These are phyloP conservation scores for Paecilomyces sp. DNA, from an alignment of 2,329 filamentous ascomycete species.

Conservation along the genomic window DNA sequence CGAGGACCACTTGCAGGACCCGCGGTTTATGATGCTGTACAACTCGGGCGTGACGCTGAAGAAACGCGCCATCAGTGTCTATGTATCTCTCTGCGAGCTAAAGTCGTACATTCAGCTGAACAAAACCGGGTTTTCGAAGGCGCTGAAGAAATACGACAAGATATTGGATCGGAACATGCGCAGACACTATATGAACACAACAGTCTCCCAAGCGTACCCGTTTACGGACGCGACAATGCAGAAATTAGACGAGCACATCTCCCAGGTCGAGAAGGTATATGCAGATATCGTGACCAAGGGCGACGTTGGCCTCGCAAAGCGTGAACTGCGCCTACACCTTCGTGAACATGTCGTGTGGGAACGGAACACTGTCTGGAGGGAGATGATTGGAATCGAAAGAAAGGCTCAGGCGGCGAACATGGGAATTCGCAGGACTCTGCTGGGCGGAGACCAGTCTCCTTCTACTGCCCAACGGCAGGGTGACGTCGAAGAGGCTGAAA, in stretches of 20 bases:
- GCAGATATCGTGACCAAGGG: constrained; percentile 75
- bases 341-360: constrained; percentile 98
- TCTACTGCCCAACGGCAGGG: constrained; percentile 70
- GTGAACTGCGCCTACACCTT: constrained; percentile 82
- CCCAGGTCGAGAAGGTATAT: constrained; percentile 70
- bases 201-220: constrained; percentile 71
- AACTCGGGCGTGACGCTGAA: constrained; percentile 77
- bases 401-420: constrained; percentile 91
- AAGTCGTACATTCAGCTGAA: constrained; percentile 96
- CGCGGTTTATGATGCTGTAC: constrained; percentile 61
- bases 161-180: constrained; percentile 79
- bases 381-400: constrained; percentile 96
- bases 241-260: constrained; percentile 63
- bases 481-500: constrained; percentile 61
- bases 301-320: constrained; percentile 67
- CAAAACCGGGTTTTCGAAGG: constrained; percentile 92
- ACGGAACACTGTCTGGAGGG: constrained; percentile 95
- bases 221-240: constrained; percentile 69
- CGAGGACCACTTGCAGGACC: constrained; percentile 71
- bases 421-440: constrained; percentile 67
- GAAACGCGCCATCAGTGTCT: constrained; percentile 79
- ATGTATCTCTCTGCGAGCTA: constrained; percentile 88
- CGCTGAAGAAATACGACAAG: constrained; percentile 98
- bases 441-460: constrained; percentile 66
- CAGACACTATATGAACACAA: constrained; percentile 63